A percentile compares a stretch with the other conserved stretches of the same genome.
phyloP scores from a whole-genome alignment of 2,329 filamentous ascomycete species.

The Tolypocladium endophyticum region DNA sequence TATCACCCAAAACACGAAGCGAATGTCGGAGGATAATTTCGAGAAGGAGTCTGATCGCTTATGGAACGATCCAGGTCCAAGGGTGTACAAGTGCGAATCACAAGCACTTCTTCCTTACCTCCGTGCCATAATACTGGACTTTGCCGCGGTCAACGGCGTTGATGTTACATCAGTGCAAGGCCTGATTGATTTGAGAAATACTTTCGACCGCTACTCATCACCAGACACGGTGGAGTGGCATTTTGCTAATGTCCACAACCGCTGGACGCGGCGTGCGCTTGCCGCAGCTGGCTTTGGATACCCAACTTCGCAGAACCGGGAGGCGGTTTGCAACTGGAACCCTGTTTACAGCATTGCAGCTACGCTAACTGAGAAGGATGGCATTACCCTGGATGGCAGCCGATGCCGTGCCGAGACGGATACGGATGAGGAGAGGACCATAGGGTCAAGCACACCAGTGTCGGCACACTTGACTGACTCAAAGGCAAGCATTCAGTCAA shows the following conservation, averaged over 20 bases:
- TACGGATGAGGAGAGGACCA: slow-evolving; percentile 6
- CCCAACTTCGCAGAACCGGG: slow-evolving; percentile 17
- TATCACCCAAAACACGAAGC: slow-evolving; percentile 28
- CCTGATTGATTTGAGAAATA: slow-evolving; percentile 42
- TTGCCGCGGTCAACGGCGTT: slow-evolving; percentile 43
- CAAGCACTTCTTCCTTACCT: slow-evolving; percentile 35
- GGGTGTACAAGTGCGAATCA: slow-evolving; percentile 11
- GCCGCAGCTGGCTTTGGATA: slow-evolving; percentile 46
- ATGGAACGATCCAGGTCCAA: slow-evolving; percentile 42
- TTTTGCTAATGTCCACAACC: slow-evolving; percentile 42
- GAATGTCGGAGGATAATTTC: slow-evolving; percentile 25
- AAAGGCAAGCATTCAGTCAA: not conserved
- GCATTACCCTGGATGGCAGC: not conserved
- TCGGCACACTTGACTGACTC: not conserved
- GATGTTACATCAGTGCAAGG: slow-evolving; percentile 49
- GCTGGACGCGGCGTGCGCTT: slow-evolving; percentile 47
- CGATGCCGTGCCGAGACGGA: not conserved
- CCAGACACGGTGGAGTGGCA: slow-evolving; percentile 40
- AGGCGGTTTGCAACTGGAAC: slow-evolving; percentile 18
- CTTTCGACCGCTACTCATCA: slow-evolving; percentile 40
- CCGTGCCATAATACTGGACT: slow-evolving; percentile 46
- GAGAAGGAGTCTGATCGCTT: slow-evolving; percentile 32
- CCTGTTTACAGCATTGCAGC: slow-evolving; percentile 22
- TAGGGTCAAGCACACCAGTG: not conserved
- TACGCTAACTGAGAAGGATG: slow-evolving; percentile 9